A percentile compares a stretch with the other conserved stretches of the same genome.
These are phyloP conservation scores for Mycosphaerelloides madeirae DNA, from an alignment of 2,329 filamentous ascomycete genomes.

Conservation along the genomic window DNA sequence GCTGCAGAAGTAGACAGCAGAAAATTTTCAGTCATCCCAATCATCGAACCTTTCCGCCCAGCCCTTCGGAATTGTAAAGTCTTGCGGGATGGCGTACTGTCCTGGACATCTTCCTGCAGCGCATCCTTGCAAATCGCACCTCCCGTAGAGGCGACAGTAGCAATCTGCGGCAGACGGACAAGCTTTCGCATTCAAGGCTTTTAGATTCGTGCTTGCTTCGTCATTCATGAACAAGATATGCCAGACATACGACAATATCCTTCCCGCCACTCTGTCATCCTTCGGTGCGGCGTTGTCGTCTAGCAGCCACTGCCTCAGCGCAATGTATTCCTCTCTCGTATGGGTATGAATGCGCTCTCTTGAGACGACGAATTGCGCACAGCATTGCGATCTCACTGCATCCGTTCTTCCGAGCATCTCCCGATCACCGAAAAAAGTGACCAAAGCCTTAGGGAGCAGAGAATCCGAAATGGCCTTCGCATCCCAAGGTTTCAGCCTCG, in stretches of 20 bases:
- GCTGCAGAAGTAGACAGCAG: no score
- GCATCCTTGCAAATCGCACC: conserved; percentile 31
- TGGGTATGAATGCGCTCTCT: conserved; percentile 47
- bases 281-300: conserved; percentile 36
- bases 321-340: conserved; percentile 48
- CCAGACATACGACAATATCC: conserved; percentile 49
- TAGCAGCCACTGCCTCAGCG: conserved; percentile 50
- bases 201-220: conserved; percentile 30
- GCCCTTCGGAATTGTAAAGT: conserved; percentile 33
- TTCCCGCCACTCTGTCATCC: conserved; percentile 38
- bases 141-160: conserved; percentile 44
- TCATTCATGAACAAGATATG: conserved; percentile 44
- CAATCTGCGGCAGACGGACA: conserved; percentile 40
- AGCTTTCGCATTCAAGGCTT: conserved; percentile 34
- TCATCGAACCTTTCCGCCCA: conserved; percentile 3
- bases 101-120: conserved; percentile 34
- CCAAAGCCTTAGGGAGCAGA: conserved; percentile 17
- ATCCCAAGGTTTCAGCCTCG: conserved; percentile 41
- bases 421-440: conserved; percentile 22
- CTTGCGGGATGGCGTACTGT: conserved; percentile 37
- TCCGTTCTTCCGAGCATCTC: conserved; percentile 40
- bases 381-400: conserved; percentile 38
- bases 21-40: no score
- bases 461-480: conserved; percentile 26
- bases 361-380: conserved; percentile 53